Percentiles rank a stretch among this genome's conserved stretches.
Conservation (phyloP, 192 early-diverging fungal species). For the Coemansia sp. region DNA sequence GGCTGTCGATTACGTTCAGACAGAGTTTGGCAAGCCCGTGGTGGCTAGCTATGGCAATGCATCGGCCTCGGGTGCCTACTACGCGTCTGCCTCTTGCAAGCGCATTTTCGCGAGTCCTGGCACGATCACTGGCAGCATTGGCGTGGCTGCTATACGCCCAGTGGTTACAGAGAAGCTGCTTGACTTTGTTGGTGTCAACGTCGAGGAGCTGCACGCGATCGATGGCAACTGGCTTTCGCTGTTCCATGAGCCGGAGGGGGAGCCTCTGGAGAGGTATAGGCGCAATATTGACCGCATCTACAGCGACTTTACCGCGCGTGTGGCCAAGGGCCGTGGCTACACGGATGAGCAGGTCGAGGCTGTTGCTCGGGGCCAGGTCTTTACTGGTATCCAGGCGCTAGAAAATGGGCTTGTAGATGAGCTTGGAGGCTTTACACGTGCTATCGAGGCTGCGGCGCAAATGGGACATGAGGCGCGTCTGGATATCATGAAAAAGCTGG, state of each 20-base stretch:
- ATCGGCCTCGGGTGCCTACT: slow-evolving; percentile 58
- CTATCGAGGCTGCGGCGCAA: slow-evolving; percentile 41
- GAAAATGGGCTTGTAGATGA: slow-evolving; percentile 61
- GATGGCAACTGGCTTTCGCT: slow-evolving; percentile 50
- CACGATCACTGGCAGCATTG: slow-evolving; percentile 72
- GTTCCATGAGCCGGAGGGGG: slow-evolving; percentile 49
- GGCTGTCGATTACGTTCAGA: slow-evolving; percentile 54
- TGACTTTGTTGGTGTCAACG: slow-evolving; percentile 56
- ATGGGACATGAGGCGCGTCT: slow-evolving; percentile 36
- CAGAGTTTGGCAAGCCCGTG: slow-evolving; percentile 58
- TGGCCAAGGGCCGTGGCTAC: slow-evolving; percentile 56
- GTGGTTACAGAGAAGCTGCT: slow-evolving; percentile 56
- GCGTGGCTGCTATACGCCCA: slow-evolving; percentile 59
- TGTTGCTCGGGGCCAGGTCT: slow-evolving; percentile 63
- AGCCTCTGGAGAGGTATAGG: slow-evolving; percentile 49
- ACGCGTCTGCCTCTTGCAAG: slow-evolving; percentile 52
- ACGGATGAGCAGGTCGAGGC: slow-evolving; percentile 51
- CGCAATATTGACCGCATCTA: slow-evolving; percentile 53
- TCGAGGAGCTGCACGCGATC: slow-evolving; percentile 54
- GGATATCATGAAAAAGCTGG: slow-evolving; percentile 21
- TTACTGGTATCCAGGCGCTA: slow-evolving; percentile 57
- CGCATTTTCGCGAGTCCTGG: slow-evolving; percentile 61
- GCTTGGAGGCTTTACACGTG: slow-evolving; percentile 52
- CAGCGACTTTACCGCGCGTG: slow-evolving; percentile 53
- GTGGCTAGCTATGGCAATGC: slow-evolving; percentile 63